These are phyloP conservation scores for Malbranchea cinnamomea DNA, from an alignment of 2,329 filamentous ascomycete species.

Conservation along the genomic window DNA sequence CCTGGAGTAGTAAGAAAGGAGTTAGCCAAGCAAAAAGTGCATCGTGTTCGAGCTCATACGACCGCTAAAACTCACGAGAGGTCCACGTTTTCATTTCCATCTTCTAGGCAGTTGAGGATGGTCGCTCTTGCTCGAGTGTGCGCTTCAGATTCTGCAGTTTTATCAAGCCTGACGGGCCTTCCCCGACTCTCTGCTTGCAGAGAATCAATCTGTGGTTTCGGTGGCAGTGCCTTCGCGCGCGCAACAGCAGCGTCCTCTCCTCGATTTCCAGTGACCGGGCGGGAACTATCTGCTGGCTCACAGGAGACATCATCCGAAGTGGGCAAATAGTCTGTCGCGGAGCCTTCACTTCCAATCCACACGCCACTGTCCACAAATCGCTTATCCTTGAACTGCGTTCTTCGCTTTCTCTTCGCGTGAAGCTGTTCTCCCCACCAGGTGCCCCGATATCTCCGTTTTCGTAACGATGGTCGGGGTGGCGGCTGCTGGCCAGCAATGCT, in stretches of 20 bases:
- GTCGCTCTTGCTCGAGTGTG: slow-evolving; percentile 22
- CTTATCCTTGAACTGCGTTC: slow-evolving; percentile 29
- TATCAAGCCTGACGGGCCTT: slow-evolving; percentile 8
- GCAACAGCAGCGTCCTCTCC: neutral
- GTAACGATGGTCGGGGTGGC: slow-evolving; percentile 9
- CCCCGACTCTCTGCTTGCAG: too few species aligned
- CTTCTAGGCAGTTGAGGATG: slow-evolving; percentile 28
- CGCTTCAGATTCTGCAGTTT: slow-evolving; percentile 19
- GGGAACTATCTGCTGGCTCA: neutral
- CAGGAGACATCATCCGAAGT: slow-evolving; percentile 5
- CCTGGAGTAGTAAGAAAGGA: slow-evolving; percentile 11
- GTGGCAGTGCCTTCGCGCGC: neutral
- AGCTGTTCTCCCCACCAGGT: slow-evolving; percentile 30
- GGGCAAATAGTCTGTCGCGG: slow-evolving; percentile 10
- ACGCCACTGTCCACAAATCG: slow-evolving; percentile 32
- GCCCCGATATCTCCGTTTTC: slow-evolving; percentile 29
- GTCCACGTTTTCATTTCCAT: slow-evolving; percentile 30
- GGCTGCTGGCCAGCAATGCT: slow-evolving; percentile 4
- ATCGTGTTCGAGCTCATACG: too few species aligned
- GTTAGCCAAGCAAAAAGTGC: slow-evolving; percentile 1
- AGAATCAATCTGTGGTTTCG: neutral
- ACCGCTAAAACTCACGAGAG: slow-evolving; percentile 22
- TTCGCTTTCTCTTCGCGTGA: slow-evolving; percentile 25
- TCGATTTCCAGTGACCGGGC: neutral
- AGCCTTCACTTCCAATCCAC: slow-evolving; percentile 33